A percentile compares a stretch with the other conserved stretches of the same genome.
Evolutionary conservation across 768 basidiomycete species (phyloP).

Genomic region (Hemileccinum impolitum): DNA sequence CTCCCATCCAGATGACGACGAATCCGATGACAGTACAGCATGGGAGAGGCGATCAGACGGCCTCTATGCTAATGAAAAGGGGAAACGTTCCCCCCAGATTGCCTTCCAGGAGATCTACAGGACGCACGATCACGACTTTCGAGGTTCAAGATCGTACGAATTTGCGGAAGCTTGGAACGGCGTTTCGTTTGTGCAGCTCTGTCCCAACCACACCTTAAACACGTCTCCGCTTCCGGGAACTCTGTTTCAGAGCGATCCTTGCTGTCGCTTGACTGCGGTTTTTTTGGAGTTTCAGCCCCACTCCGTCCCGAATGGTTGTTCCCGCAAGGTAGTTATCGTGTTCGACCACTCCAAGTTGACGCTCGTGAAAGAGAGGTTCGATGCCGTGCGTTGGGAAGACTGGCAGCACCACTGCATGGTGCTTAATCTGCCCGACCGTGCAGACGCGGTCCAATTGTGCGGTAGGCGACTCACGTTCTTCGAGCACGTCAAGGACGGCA

Average conservation of each 20-base stretch:
- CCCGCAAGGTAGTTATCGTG: conserved; percentile 46
- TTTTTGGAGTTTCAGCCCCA: conserved; percentile 42
- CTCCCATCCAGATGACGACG: conserved; percentile 33
- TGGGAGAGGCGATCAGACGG: conserved; percentile 32
- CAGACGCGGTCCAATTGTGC: conserved; percentile 27
- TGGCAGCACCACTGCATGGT: conserved; percentile 44
- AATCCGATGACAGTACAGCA: conserved; percentile 26
- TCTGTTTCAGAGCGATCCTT: conserved; percentile 57
- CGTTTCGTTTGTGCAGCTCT: conserved; percentile 43
- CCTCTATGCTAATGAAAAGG: conserved; percentile 29
- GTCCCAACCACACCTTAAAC: conserved; percentile 45
- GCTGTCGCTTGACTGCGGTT: conserved; percentile 43
- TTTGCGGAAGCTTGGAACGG: conserved; percentile 52
- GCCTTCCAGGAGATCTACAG: conserved; percentile 21
- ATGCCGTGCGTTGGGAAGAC: conserved; percentile 49
- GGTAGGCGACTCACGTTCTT: conserved; percentile 32
- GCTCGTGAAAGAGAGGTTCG: conserved; percentile 42
- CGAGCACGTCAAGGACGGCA: conserved; percentile 24
- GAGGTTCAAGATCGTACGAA: conserved; percentile 39
- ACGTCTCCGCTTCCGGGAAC: conserved; percentile 37
- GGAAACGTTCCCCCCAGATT: conserved; percentile 31
- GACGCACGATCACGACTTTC: conserved; percentile 7
- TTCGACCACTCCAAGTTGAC: conserved; percentile 52
- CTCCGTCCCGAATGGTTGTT: conserved; percentile 31
- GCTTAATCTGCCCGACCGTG: conserved; percentile 31